phyloP scores from a whole-genome alignment of 441 rosid species.

The Macaranga tanarius region DNA sequence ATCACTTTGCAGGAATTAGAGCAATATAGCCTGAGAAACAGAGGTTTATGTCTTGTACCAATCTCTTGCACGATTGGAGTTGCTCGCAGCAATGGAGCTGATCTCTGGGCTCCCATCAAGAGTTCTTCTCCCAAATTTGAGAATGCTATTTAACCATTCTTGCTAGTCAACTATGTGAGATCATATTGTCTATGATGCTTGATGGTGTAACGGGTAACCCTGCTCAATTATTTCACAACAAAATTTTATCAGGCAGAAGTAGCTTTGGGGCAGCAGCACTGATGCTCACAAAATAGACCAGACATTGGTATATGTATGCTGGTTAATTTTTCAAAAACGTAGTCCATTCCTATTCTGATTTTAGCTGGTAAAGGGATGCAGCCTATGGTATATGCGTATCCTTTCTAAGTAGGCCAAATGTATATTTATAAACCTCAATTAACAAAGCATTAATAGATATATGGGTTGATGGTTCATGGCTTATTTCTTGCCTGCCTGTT shows the following conservation, averaged over 20 bases:
- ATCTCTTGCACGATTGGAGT: conserved; percentile 65
- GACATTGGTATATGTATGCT: background rate
- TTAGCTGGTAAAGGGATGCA: conserved; percentile 20
- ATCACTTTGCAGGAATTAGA: conserved; percentile 46
- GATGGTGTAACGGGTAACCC: conserved; percentile 2
- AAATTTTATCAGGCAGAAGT: conserved; percentile 22
- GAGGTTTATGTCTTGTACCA: conserved; percentile 85
- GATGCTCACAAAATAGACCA: no score
- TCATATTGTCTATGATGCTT: background rate
- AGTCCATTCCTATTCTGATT: conserved; percentile 15
- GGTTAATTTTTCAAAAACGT: background rate
- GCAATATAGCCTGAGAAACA: conserved; percentile 57
- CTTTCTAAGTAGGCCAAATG: conserved; percentile 23
- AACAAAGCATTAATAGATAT: conserved; percentile 20
- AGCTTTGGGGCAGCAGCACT: background rate
- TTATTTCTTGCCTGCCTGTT: background rate
- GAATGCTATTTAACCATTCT: conserved; percentile 28
- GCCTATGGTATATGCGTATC: background rate
- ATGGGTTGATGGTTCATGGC: background rate
- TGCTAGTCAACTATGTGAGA: background rate
- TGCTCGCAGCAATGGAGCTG: conserved; percentile 89
- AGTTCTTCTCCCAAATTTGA: conserved; percentile 60
- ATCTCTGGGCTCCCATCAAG: conserved; percentile 95
- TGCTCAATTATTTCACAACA: background rate
- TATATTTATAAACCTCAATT: conserved; percentile 24